These are phyloP conservation scores for Sporothrix variecibatus DNA, from an alignment of 2,329 filamentous ascomycete species.

Conservation along the genomic window DNA sequence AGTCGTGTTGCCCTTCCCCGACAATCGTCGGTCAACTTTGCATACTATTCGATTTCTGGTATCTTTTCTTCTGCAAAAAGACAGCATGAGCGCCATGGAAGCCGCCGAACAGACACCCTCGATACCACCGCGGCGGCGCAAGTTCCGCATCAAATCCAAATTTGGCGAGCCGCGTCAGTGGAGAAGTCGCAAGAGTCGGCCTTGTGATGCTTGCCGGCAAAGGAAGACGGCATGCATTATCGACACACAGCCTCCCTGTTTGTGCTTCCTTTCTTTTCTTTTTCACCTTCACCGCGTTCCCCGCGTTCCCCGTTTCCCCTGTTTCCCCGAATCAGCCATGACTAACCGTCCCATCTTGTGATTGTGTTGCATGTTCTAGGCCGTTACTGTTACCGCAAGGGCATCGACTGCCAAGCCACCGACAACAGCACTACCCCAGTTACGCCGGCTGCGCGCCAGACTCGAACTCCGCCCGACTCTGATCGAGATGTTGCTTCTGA, in stretches of 20 bases:
- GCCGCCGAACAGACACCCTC: conserved; percentile 36
- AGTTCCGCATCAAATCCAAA: conserved; percentile 28
- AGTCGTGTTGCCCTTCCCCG: background rate
- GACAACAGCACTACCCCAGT: background rate
- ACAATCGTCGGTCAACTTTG: background rate
- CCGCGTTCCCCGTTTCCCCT: background rate
- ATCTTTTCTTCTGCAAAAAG: background rate
- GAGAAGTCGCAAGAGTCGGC: conserved; percentile 30
- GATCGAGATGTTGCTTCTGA: background rate
- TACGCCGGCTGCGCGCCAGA: background rate
- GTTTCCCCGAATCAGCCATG: background rate
- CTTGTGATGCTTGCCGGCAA: conserved; percentile 30
- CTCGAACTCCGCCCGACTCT: background rate
- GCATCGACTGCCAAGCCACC: conserved; percentile 20
- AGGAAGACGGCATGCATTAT: conserved; percentile 31
- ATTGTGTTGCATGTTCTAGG: background rate
- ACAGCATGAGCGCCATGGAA: background rate
- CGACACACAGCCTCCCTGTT: conserved; percentile 28
- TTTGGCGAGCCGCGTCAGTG: conserved; percentile 29
- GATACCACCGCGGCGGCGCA: conserved; percentile 32
- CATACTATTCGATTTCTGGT: background rate
- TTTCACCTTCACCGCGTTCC: background rate
- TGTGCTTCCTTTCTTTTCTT: background rate
- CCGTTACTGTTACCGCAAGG: conserved; percentile 20
- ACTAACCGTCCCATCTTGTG: background rate